Evolutionary conservation across 1,284 basidiomycete species (phyloP), one percentile per base, ranked within the genome.

Genomic region (Puccinia horiana): DNA sequence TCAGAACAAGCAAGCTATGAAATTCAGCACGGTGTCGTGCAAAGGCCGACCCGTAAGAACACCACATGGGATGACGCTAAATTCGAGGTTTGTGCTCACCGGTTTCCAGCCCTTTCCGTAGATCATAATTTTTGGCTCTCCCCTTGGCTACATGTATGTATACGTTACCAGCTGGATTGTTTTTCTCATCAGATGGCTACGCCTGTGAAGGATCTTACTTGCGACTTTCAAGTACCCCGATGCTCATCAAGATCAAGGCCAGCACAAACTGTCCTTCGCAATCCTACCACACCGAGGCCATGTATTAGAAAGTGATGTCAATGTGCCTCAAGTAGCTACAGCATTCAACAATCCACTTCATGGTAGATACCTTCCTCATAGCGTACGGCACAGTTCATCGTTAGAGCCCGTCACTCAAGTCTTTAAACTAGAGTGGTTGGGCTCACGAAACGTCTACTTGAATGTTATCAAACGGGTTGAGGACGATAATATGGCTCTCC

Each of bases 381-480:
- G 26, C 23, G 1, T 58, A n/a, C 29, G 26, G 35, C 23, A 9
- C n/a, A 63, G 11, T 1, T 26, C 42, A 44, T 29, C 44, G 29
- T 26, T n/a, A 18, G 42, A 54, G 32, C 83, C 82, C 86, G 67
- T 76, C 52, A 65, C 72, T 69, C 81, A 82, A 40, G 54, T 47
- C 6, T 54, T 65, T 44, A 32, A 52, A 20, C 72, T 82, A 16
- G 54, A 52, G 54, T 42, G 58, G 54, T 26, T 75, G 37, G 52
- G 80, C 42, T 49, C 69, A 32, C 44, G 54, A 40, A 63, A 49
- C 85, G 91, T 98, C 32, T 89, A 96, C 86, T 89, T 98, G 14
- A 96, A 98, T 87, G 98, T 96, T 6, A 89, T 98, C 87, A 99
- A 99, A 88, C 92, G 96, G 52, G 95, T 94, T 29, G 94, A 98